Conservation (phyloP, 2,329 filamentous ascomycete genomes). For the Fusarium cicatricum region DNA sequence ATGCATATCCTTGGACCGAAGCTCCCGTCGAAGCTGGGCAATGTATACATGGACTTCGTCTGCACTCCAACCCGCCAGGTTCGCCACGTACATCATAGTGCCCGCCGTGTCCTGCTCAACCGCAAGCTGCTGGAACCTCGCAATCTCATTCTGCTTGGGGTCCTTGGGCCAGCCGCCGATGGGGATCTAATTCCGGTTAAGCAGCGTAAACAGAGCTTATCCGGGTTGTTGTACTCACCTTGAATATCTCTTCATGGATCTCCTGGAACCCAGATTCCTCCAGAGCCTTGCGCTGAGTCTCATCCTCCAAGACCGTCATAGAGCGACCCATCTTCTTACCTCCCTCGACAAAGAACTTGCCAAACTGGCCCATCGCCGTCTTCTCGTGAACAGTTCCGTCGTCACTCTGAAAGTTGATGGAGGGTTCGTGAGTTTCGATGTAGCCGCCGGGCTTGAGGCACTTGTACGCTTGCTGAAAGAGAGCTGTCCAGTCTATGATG, state of each 20-base stretch:
- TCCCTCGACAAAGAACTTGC: conserved; percentile 7
- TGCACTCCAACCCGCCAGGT: neutral
- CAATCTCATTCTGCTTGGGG: conserved; percentile 6
- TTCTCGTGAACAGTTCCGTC: conserved; percentile 6
- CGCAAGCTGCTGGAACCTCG: conserved; percentile 2
- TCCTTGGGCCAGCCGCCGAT: conserved; percentile 11
- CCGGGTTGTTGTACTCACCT: neutral
- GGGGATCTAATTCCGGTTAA: neutral
- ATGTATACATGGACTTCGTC: conserved; percentile 4
- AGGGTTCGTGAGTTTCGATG: conserved; percentile 7
- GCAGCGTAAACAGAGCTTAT: neutral
- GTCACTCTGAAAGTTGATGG: conserved; percentile 3
- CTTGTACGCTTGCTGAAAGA: conserved; percentile 3
- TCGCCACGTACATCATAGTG: conserved; percentile 2
- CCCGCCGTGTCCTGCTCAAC: conserved; percentile 6
- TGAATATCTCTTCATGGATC: neutral
- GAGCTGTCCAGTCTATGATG: conserved; percentile 1
- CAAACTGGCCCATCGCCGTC: conserved; percentile 12
- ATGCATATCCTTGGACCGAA: neutral
- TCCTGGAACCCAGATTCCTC: conserved; percentile 4
- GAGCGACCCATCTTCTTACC: conserved; percentile 9
- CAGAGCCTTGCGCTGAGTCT: neutral
- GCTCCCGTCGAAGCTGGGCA: neutral
- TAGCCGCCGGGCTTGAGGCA: conserved; percentile 7
- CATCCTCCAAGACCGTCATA: conserved; percentile 1